Evolutionary conservation across 2,329 filamentous ascomycete species (phyloP), one percentile per base, ranked within the genome.

Genomic region (Paracamarosporium sp.): DNA sequence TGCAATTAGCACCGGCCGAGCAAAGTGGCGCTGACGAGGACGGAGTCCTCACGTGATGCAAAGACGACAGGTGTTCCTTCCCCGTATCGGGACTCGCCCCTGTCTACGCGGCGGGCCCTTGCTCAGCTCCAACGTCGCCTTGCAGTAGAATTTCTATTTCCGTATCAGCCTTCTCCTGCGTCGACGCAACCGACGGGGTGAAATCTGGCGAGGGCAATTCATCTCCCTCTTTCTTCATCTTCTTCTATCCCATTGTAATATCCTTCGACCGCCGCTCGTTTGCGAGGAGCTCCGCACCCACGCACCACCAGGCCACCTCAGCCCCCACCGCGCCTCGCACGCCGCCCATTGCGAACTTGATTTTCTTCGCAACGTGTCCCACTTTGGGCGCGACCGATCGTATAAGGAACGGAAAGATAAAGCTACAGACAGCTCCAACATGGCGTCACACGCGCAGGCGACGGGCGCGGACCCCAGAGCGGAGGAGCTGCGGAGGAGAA

Each of bases 401-500:
- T 35, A 4, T 15, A 1, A 25, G 44, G 7, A 20, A 20, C 35
- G 36, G 17, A 40, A 7, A 33, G n/a, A 24, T 15, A 45, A 22
- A 22, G 28, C 15, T 31, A 38, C 5, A 6, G 43, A 38, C 33
- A 22, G 33, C 44, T 51, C 48, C 38, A 71, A 25, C 53, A 76
- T 76, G 74, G 64, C 69, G 46, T 57, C 68, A 47, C 53, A 64
- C n/a, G 70, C 68, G 56, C 69, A 60, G 53, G 63, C 74, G 54
- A 79, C 79, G 5, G 80, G 79, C 61, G 70, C 73, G 5, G 76
- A 82, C 57, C 66, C 68, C 44, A 77, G 78, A 56, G 64, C 73
- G 48, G 79, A 80, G 41, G 79, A 79, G 64, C 68, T 81, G 66
- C 74, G 79, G 69, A 79, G 77, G 65, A 79, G 80, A 70, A 80